Conservation (phyloP, 768 basidiomycete genomes). For the Suillus variegatus region DNA sequence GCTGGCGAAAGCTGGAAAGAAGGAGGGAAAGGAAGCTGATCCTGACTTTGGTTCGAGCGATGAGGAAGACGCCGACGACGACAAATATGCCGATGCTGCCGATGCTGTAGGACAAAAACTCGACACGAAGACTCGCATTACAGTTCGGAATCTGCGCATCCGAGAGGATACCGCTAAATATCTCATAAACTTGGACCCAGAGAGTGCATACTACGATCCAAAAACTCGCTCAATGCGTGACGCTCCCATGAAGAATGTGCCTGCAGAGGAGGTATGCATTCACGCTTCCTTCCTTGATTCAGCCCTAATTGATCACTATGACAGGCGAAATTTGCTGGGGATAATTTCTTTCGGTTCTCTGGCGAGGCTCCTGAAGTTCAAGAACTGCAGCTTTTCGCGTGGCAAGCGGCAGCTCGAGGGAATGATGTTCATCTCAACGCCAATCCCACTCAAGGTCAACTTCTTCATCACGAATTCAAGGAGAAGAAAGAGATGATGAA, state of each 20-base stretch:
- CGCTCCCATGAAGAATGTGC: constrained; percentile 75
- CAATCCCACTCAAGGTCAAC: constrained; percentile 93
- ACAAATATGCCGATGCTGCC: constrained; percentile 97
- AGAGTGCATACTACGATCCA: constrained; percentile 97
- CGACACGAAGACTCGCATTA: constrained; percentile 97
- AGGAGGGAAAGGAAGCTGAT: constrained; percentile 70
- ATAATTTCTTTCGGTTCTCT: constrained; percentile 90
- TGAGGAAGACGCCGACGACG: constrained; percentile 94
- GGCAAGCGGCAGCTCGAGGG: constrained; percentile 91
- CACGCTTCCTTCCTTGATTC: background rate
- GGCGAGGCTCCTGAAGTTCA: constrained; percentile 95
- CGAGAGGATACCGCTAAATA: constrained; percentile 99
- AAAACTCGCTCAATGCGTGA: constrained; percentile 99
- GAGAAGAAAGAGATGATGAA: constrained; percentile 92
- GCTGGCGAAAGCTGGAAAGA: constrained; percentile 88
- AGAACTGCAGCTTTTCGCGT: constrained; percentile 92
- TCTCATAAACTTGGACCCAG: constrained; percentile 92
- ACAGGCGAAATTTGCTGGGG: constrained; percentile 90
- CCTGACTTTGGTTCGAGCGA: constrained; percentile 96
- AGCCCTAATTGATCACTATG: constrained; percentile 7
- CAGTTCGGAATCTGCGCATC: constrained; percentile 96
- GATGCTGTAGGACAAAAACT: constrained; percentile 98
- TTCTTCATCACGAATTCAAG: constrained; percentile 87
- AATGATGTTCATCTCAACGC: constrained; percentile 96
- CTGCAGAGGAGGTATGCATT: constrained; percentile 81